Evolutionary conservation across 306 rosid species (phyloP).

Genomic region (Glycine latifolia): DNA sequence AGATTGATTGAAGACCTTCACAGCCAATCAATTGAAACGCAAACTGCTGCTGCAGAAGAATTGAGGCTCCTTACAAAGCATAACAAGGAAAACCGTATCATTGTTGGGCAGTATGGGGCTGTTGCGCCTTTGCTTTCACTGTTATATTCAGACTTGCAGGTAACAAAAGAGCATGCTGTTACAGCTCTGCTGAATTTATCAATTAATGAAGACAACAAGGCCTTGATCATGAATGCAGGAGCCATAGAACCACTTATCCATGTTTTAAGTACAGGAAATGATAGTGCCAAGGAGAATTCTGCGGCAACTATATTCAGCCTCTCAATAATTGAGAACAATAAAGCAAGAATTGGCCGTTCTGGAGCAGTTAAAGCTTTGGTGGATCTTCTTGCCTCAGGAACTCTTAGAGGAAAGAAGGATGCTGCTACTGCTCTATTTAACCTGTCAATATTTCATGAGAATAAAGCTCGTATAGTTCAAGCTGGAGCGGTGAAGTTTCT

Average conservation of each 20-base stretch:
- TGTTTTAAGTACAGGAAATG: constrained; percentile 80
- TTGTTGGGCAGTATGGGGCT: constrained; percentile 81
- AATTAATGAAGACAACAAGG: constrained; percentile 79
- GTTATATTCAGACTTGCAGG: constrained; percentile 68
- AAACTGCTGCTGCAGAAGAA: constrained; percentile 86
- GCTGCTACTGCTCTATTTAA: constrained; percentile 95
- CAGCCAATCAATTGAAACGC: constrained; percentile 66
- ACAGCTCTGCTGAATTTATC: constrained; percentile 94
- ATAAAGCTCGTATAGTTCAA: constrained; percentile 92
- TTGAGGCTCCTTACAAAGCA: constrained; percentile 93
- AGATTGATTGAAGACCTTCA: constrained; percentile 79
- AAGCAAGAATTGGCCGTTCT: constrained; percentile 90
- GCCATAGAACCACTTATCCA: constrained; percentile 87
- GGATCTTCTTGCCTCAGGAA: constrained; percentile 85
- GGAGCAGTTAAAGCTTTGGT: constrained; percentile 91
- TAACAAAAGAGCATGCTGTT: constrained; percentile 91
- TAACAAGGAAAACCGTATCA: constrained; percentile 78
- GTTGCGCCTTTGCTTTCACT: constrained; percentile 69
- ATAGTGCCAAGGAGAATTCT: constrained; percentile 91
- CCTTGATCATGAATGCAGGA: constrained; percentile 83
- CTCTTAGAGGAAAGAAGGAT: constrained; percentile 95
- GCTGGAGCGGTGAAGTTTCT: constrained; percentile 90
- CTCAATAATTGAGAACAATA: constrained; percentile 82
- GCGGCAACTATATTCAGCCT: constrained; percentile 96
- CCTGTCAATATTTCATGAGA: constrained; percentile 92